Evolutionary conservation across 1,284 basidiomycete genomes (phyloP).

Genomic region (Coniferiporia weirii): DNA sequence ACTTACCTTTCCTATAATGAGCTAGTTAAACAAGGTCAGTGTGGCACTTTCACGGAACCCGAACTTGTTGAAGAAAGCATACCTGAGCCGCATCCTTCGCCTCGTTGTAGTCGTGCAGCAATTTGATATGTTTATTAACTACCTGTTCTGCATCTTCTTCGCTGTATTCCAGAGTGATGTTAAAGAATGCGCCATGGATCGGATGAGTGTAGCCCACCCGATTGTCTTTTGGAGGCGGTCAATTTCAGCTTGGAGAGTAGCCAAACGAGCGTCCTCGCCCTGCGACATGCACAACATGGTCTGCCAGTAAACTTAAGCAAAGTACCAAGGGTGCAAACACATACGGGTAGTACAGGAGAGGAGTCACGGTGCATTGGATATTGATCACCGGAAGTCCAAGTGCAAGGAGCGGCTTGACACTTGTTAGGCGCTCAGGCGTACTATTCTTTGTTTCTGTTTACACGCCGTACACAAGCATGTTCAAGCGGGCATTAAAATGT

Average conservation of each 20-base stretch:
- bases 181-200: no score
- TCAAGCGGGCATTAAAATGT: not conserved
- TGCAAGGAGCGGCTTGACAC: no score
- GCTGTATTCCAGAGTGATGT: constrained; percentile 28
- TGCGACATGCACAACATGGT: not conserved
- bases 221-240: constrained; percentile 7
- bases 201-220: not conserved
- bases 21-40: constrained; percentile 30
- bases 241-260: constrained; percentile 8
- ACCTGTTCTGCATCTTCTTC: constrained; percentile 57
- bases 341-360: not conserved
- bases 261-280: constrained; percentile 3
- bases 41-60: not conserved
- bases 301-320: not conserved
- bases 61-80: constrained; percentile 8
- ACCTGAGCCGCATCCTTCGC: constrained; percentile 78
- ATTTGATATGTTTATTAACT: constrained; percentile 62
- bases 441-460: constrained; percentile 4
- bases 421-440: not conserved
- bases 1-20: constrained; percentile 52
- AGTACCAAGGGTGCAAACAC: not conserved
- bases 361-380: not conserved
- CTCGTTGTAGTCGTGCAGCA: constrained; percentile 74
- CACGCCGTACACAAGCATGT: not conserved
- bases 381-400: not conserved